Evolutionary conservation across 2,329 filamentous ascomycete genomes (phyloP).

Genomic region (Elsinoe arachidis): DNA sequence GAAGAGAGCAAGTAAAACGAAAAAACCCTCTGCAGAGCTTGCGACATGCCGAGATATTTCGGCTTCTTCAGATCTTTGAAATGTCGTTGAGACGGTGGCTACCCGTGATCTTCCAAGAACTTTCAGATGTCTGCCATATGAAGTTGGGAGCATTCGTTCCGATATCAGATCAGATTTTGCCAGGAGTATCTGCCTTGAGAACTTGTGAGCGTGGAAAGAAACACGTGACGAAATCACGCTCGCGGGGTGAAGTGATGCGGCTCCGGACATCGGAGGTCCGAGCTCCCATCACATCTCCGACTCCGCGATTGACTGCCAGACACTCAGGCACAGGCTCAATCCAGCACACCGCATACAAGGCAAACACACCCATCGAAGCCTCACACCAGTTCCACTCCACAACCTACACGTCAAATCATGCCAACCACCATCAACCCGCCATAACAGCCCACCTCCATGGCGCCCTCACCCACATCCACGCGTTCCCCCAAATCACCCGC

Average conservation of each 20-base stretch:
- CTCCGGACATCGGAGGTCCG: background rate
- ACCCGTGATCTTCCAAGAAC: too few relatives aligned
- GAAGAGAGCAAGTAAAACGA: background rate
- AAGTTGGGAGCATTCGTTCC: too few relatives aligned
- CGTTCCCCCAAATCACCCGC: slow-evolving; percentile 8
- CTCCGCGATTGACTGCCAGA: background rate
- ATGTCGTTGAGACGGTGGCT: too few relatives aligned
- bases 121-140: too few relatives aligned
- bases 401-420: background rate
- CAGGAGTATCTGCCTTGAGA: too few relatives aligned
- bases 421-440: background rate
- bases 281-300: background rate
- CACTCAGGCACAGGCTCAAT: too few relatives aligned
- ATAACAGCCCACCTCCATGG: slow-evolving; percentile 1
- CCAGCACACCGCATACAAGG: background rate
- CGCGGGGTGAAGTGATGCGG: too few relatives aligned
- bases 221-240: too few relatives aligned
- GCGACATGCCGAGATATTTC: background rate
- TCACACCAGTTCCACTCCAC: background rate
- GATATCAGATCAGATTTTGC: too few relatives aligned
- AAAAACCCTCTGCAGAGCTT: background rate
- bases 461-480: background rate
- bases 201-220: too few relatives aligned
- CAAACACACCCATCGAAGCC: background rate
- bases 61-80: background rate